Conservation (phyloP, 164 flowering plant species). For the Nymphaea thermarum region DNA sequence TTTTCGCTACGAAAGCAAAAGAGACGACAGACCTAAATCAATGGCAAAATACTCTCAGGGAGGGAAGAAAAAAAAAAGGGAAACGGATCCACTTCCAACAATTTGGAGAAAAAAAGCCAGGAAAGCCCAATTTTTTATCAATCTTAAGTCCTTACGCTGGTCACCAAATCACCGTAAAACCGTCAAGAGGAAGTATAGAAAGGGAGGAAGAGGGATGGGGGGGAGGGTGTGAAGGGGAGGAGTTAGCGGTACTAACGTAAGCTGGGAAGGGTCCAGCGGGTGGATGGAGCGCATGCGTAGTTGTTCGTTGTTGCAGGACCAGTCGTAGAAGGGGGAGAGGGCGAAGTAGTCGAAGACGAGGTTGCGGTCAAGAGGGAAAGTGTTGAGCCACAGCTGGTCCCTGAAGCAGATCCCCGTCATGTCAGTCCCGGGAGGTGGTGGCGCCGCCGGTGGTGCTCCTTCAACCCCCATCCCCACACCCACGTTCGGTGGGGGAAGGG, state of each 20-base stretch:
- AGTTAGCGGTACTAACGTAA: constrained; percentile 40
- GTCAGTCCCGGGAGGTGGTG: constrained; percentile 78
- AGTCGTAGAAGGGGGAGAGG: constrained; percentile 86
- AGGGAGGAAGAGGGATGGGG: too few relatives aligned
- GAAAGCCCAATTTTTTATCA: too few relatives aligned
- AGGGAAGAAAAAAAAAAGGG: too few relatives aligned
- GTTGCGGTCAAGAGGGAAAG: constrained; percentile 85
- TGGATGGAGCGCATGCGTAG: constrained; percentile 71
- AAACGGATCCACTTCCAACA: too few relatives aligned
- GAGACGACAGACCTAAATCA: too few relatives aligned
- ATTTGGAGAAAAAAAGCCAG: too few relatives aligned
- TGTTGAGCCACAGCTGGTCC: constrained; percentile 91
- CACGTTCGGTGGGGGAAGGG: constrained; percentile 11
- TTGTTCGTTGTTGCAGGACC: constrained; percentile 80
- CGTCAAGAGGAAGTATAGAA: too few relatives aligned
- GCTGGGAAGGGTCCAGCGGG: constrained; percentile 84
- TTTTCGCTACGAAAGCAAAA: too few relatives aligned
- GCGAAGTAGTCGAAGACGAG: constrained; percentile 95
- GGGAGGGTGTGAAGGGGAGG: too few relatives aligned
- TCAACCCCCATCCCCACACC: neutral
- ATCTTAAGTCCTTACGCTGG: too few relatives aligned
- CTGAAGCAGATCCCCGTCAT: constrained; percentile 97
- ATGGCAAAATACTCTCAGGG: too few relatives aligned
- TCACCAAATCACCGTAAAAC: too few relatives aligned
- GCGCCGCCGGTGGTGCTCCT: constrained; percentile 14